Evolutionary conservation across 768 basidiomycete genomes (phyloP).

Genomic region (Polyporus arcularius): DNA sequence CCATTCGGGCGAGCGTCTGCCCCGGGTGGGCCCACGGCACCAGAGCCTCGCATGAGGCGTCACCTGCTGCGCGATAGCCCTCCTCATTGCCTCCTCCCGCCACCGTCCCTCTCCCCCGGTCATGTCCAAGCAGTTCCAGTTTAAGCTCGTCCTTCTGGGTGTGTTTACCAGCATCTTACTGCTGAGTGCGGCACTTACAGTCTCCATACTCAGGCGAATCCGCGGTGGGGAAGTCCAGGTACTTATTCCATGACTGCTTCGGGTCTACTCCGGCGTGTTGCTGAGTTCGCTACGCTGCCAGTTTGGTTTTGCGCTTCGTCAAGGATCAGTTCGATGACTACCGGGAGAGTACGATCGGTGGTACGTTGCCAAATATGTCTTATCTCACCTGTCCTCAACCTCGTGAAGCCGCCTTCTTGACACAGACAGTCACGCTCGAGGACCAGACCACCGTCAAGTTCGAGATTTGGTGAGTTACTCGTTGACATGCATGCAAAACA

Average conservation of each 20-base stretch:
- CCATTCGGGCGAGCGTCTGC: background rate
- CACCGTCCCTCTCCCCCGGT: conserved; percentile 33
- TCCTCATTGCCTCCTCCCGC: conserved; percentile 23
- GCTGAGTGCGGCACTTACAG: background rate
- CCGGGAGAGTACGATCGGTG: conserved; percentile 92
- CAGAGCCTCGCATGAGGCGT: conserved; percentile 6
- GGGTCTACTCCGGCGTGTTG: conserved; percentile 30
- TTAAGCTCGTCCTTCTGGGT: conserved; percentile 97
- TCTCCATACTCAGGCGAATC: conserved; percentile 73
- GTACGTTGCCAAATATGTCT: conserved; percentile 37
- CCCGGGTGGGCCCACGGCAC: conserved; percentile 1
- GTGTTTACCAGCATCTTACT: conserved; percentile 25
- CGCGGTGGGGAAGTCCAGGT: conserved; percentile 97
- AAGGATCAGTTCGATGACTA: conserved; percentile 97
- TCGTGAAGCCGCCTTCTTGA: conserved; percentile 86
- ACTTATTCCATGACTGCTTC: conserved; percentile 15
- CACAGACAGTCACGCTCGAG: conserved; percentile 93
- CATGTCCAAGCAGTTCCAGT: conserved; percentile 93
- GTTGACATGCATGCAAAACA: background rate
- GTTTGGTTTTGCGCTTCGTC: conserved; percentile 93
- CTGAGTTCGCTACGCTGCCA: conserved; percentile 33
- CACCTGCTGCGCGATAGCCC: conserved; percentile 17
- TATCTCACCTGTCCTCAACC: conserved; percentile 26
- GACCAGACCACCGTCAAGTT: conserved; percentile 94
- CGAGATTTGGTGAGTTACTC: conserved; percentile 83